Conservation (phyloP, 2,329 filamentous ascomycete species). For the Plectosphaerella plurivora region DNA sequence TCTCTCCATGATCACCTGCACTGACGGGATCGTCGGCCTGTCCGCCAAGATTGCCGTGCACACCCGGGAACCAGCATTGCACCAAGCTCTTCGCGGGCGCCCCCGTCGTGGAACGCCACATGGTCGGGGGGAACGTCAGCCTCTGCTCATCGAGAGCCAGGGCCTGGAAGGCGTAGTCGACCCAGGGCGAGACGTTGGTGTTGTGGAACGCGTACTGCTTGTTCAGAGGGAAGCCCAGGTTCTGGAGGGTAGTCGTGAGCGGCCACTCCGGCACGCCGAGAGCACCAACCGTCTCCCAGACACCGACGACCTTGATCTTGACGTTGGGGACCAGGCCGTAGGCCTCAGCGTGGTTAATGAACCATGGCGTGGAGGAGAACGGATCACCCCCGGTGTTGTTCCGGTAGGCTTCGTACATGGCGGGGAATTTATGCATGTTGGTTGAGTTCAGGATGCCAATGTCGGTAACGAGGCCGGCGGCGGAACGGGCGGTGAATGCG, state of each 20-base stretch:
- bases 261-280: slow-evolving; percentile 4
- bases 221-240: background rate
- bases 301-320: slow-evolving; percentile 4
- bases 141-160: slow-evolving; percentile 1
- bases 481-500: slow-evolving; percentile 33
- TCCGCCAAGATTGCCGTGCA: slow-evolving; percentile 5
- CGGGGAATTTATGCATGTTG: slow-evolving; percentile 11
- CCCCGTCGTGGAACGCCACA: background rate
- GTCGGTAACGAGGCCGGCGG: slow-evolving; percentile 28
- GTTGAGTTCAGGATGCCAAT: slow-evolving; percentile 13
- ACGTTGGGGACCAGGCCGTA: background rate
- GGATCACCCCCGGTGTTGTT: background rate
- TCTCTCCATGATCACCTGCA: slow-evolving; percentile 4
- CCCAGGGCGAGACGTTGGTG: background rate
- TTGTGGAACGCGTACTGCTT: background rate
- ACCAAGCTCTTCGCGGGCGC: background rate
- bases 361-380: background rate
- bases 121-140: background rate
- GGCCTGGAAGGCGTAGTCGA: slow-evolving; percentile 3
- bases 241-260: background rate
- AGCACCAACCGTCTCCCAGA: slow-evolving; percentile 9
- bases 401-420: background rate
- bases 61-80: slow-evolving; percentile 8
- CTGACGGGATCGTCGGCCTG: background rate
- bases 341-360: background rate